A percentile compares a stretch with the other conserved stretches of the same genome.
Evolutionary conservation across 352 stramenopile genomes (phyloP).

Genomic region (Phytophthora meadii): DNA sequence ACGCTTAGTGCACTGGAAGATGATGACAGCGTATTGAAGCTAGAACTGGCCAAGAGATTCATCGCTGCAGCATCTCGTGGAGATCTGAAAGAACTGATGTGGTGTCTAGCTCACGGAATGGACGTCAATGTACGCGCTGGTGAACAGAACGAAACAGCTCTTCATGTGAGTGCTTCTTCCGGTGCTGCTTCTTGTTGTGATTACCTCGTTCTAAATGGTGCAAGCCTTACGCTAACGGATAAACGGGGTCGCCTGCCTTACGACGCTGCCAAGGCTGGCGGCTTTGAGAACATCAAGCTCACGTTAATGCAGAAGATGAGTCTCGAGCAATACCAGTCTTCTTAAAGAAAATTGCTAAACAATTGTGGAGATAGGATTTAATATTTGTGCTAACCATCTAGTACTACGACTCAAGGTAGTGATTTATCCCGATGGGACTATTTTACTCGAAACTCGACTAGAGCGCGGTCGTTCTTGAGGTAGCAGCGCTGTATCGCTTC

Average conservation of each 20-base stretch:
- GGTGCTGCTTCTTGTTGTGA: slow-evolving; percentile 66
- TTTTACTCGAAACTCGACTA: slow-evolving; percentile 40
- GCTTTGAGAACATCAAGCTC: slow-evolving; percentile 70
- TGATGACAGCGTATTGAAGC: slow-evolving; percentile 28
- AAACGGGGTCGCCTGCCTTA: slow-evolving; percentile 57
- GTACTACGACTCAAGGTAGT: slow-evolving; percentile 4
- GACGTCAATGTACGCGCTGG: slow-evolving; percentile 72
- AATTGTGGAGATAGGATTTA: slow-evolving; percentile 5
- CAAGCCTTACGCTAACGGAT: slow-evolving; percentile 65
- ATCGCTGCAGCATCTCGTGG: slow-evolving; percentile 49
- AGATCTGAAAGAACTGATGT: slow-evolving; percentile 72
- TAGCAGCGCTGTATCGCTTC: slow-evolving; percentile 19
- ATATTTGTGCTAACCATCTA: slow-evolving; percentile 31
- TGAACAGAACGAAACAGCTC: slow-evolving; percentile 57
- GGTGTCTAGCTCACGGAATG: slow-evolving; percentile 79
- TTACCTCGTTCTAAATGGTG: slow-evolving; percentile 83
- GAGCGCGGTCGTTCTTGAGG: slow-evolving; percentile 33
- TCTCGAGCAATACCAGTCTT: slow-evolving; percentile 69
- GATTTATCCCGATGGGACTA: slow-evolving; percentile 48
- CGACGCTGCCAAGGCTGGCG: slow-evolving; percentile 63
- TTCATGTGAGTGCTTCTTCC: slow-evolving; percentile 55
- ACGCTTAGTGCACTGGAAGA: slow-evolving; percentile 34
- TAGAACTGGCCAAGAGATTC: slow-evolving; percentile 54
- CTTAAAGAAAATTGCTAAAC: slow-evolving; percentile 24
- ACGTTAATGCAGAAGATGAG: slow-evolving; percentile 79